Evolutionary conservation across 83 land plant species (phyloP), one percentile per base, ranked within the genome.

Genomic region (Thuja plicata): DNA sequence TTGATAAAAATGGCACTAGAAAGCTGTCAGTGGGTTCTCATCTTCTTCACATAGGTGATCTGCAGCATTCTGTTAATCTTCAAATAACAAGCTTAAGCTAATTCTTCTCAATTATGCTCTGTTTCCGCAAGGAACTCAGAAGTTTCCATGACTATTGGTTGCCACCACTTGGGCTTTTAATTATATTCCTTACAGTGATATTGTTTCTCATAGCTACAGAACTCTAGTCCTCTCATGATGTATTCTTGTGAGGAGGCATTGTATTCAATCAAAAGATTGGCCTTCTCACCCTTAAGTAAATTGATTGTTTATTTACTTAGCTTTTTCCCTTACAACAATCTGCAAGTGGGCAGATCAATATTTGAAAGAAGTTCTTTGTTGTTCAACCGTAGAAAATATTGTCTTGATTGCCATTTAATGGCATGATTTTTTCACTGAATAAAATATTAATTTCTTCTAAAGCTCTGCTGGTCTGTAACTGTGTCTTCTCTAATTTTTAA

Each of bases 21-120:
- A 91, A 91, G 88, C 90, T 95, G 85, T 92, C 94, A 15, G 78
- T 94, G 73, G 96, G 96, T 19, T 88, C 88, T 7, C 95, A 94
- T 60, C 43, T 50, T 21, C 88, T 95, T 86, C 92, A 92, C 43
- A 70, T 89, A 84, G 96, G 95, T 38, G 93, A 92, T 43, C 46
- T 93, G 74, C 89, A 54, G 71, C 95, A 95, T 84, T 82, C 92
- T 1, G 60, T 95, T 84, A 87, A 91, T 3, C 86, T 95, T 19
- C 83, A 91, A 43, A 84, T 90, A 21, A 45, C 66, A 19, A 70
- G 32, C 30, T n/a, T 80, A 43, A 80, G 30, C 30, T 66, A 6
- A 66, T 66, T 66, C 73, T 66, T 0, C n/a, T 66, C 73, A 66
- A 8, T 66, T 27, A 43, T 7, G n/a, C 21, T 24, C 40, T 80